phyloP scores from a whole-genome alignment of 768 basidiomycete genomes.

The Boletus bicolor region DNA sequence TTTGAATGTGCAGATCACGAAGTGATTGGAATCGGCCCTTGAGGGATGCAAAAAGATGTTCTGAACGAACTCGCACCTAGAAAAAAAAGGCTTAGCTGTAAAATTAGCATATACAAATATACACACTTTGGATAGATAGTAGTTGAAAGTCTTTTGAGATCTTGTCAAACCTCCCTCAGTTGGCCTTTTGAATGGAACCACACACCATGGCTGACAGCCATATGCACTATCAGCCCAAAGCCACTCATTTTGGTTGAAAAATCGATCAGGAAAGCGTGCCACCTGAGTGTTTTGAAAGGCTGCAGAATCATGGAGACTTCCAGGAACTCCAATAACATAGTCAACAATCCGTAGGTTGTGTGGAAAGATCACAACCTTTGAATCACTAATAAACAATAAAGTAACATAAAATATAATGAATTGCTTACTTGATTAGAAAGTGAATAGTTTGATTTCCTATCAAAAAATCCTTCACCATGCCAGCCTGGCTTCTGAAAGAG shows the following conservation, averaged over 20 bases:
- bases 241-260: conserved; percentile 12
- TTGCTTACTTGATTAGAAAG: conserved; percentile 9
- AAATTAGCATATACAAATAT: neutral
- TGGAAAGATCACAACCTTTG: conserved; percentile 7
- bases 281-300: neutral
- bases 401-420: neutral
- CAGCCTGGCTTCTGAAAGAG: neutral
- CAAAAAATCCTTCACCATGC: conserved; percentile 16
- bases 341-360: conserved; percentile 14
- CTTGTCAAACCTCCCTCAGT: conserved; percentile 7
- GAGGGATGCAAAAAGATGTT: conserved; percentile 14
- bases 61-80: conserved; percentile 1
- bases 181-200: conserved; percentile 27
- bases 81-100: neutral
- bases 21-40: neutral
- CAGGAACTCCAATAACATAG: conserved; percentile 14
- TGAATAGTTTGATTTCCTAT: conserved; percentile 8
- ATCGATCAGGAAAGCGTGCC: neutral
- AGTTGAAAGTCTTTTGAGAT: conserved; percentile 5
- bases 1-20: conserved; percentile 5
- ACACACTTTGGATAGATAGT: conserved; percentile 22
- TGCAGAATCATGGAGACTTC: conserved; percentile 11
- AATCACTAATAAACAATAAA: neutral
- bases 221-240: conserved; percentile 22
- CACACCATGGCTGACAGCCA: conserved; percentile 18